These are phyloP conservation scores for Hemerocallis citrina DNA, from an alignment of 106 monocot species.

Conservation along the genomic window DNA sequence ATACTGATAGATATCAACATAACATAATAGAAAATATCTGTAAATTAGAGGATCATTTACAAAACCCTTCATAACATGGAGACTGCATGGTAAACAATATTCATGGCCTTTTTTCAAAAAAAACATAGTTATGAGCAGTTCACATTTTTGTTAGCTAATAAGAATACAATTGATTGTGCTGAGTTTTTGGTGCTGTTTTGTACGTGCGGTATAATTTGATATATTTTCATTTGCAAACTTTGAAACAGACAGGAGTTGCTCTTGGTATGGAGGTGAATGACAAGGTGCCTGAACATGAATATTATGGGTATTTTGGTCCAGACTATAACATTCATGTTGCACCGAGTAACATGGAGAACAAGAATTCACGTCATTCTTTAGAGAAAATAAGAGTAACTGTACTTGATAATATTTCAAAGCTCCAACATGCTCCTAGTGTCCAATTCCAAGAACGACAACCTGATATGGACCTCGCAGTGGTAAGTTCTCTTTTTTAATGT, in stretches of 20 bases:
- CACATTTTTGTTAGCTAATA: too few relatives aligned
- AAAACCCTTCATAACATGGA: too few relatives aligned
- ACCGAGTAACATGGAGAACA: constrained; percentile 38
- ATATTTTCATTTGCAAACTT: too few relatives aligned
- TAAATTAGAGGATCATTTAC: too few relatives aligned
- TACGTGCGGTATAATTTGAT: too few relatives aligned
- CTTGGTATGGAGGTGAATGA: constrained; percentile 17
- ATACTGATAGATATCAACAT: too few relatives aligned
- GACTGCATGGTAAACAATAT: too few relatives aligned
- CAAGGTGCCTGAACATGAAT: constrained; percentile 26
- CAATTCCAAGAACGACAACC: constrained; percentile 36
- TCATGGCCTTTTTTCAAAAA: too few relatives aligned
- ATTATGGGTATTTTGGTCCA: constrained; percentile 33
- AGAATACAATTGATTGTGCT: too few relatives aligned
- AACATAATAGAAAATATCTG: too few relatives aligned
- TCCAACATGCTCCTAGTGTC: constrained; percentile 29
- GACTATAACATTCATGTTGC: constrained; percentile 20
- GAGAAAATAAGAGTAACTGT: constrained; percentile 19
- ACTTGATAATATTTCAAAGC: constrained; percentile 22
- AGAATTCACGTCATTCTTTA: constrained; percentile 18
- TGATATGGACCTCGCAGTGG: constrained; percentile 22
- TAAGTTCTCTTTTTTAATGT: neutral
- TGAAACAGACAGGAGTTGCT: constrained; percentile 24
- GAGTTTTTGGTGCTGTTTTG: too few relatives aligned
- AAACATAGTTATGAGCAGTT: too few relatives aligned